Evolutionary conservation across 495 filamentous ascomycete species (phyloP).

Genomic region (Pyronema domesticum): DNA sequence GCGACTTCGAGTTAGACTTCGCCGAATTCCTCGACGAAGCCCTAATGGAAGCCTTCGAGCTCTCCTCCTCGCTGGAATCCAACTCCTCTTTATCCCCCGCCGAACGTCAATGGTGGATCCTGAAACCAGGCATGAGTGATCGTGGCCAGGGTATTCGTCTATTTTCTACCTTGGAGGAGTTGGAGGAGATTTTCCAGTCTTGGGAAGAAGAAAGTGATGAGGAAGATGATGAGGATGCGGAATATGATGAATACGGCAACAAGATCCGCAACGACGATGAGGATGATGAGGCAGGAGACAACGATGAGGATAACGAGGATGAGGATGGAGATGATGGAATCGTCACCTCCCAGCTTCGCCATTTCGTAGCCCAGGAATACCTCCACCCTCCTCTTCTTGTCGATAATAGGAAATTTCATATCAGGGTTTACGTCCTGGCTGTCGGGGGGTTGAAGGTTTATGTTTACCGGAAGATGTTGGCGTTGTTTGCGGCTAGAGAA

Average conservation of each 20-base stretch:
- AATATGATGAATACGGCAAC: background rate
- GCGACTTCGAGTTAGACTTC: conserved; percentile 85
- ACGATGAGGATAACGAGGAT: conserved; percentile 6
- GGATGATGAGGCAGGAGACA: conserved; percentile 19
- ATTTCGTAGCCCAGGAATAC: conserved; percentile 93
- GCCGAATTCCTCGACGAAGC: conserved; percentile 93
- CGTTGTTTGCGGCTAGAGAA: conserved; percentile 59
- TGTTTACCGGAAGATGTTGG: conserved; percentile 79
- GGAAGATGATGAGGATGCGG: conserved; percentile 37
- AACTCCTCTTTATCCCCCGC: conserved; percentile 34
- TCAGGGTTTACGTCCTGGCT: conserved; percentile 74
- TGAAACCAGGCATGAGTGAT: conserved; percentile 95
- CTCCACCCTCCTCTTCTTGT: conserved; percentile 77
- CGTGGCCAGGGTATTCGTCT: conserved; percentile 80
- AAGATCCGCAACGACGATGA: background rate
- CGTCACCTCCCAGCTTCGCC: conserved; percentile 76
- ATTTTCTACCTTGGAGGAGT: conserved; percentile 63
- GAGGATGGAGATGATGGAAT: conserved; percentile 26
- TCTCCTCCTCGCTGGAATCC: conserved; percentile 52
- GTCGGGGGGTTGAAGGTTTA: conserved; percentile 62
- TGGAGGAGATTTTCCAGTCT: conserved; percentile 69
- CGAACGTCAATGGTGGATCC: conserved; percentile 84
- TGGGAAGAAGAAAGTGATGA: conserved; percentile 54
- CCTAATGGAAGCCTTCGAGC: conserved; percentile 69
- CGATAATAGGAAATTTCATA: conserved; percentile 75